phyloP scores from a whole-genome alignment of 2,329 filamentous ascomycete species.

The Raffaelea arxii region DNA sequence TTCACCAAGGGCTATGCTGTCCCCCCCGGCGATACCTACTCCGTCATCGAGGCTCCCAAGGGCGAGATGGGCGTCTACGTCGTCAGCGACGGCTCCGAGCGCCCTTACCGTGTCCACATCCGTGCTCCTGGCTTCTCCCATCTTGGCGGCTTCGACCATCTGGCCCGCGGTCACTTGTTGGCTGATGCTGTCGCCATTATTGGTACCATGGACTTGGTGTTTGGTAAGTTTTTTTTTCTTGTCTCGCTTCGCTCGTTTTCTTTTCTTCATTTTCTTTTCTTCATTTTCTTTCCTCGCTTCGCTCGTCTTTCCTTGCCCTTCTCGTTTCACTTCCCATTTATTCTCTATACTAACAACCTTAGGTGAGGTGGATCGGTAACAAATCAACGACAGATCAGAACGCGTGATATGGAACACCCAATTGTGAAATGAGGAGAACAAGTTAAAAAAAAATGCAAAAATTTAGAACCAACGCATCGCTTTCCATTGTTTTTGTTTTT shows the following conservation, averaged over 20 bases:
- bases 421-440: conserved; percentile 1
- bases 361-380: conserved; percentile 55
- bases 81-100: conserved; percentile 90
- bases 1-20: conserved; percentile 98
- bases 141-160: conserved; percentile 85
- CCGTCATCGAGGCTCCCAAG: conserved; percentile 97
- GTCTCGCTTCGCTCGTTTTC: background rate
- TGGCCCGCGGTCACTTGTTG: conserved; percentile 83
- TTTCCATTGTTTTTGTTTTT: background rate
- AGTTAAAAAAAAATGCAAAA: background rate
- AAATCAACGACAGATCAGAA: too few species aligned
- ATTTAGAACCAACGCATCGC: background rate
- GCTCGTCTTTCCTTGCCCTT: too few species aligned
- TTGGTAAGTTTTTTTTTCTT: conserved; percentile 48
- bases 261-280: too few species aligned
- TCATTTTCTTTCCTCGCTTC: too few species aligned
- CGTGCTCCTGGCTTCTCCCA: conserved; percentile 95
- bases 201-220: conserved; percentile 80
- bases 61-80: conserved; percentile 98
- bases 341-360: conserved; percentile 20
- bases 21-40: conserved; percentile 95
- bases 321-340: too few species aligned
- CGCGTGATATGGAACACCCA: background rate
- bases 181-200: conserved; percentile 97
- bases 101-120: conserved; percentile 96